Evolutionary conservation across 2,329 filamentous ascomycete species (phyloP), one percentile per base, ranked within the genome.

Genomic region (Ophiostoma montium): DNA sequence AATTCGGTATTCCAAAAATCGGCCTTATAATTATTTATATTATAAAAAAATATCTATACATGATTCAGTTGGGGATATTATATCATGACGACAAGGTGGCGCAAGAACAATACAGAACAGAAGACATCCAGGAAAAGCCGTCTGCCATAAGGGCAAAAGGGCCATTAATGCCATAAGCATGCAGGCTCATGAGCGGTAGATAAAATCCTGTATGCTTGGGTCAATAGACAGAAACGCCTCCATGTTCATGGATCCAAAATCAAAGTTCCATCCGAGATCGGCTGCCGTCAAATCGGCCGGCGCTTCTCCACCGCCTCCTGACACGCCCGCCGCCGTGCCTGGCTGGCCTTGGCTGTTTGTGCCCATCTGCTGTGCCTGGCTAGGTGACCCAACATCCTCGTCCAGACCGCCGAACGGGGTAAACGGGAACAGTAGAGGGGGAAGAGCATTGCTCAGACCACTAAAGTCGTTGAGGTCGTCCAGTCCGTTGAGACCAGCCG

Each of bases 231-330:
- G 23, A 11, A 55, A 54, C 3, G 52, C 49, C 31, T 55, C 54
- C 52, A 55, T 54, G 42, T 54, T 52, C 54, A 55, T 55, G 3
- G 54, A 51, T 3, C 46, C 49, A 46, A 55, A 55, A 13, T 55
- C 54, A 50, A 55, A 54, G 35, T 52, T 50, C 50, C 52, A 55
- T 10, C 54, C 54, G 2, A 55, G 46, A 12, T 55, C 54, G 5
- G 54, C 54, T 3, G 50, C 47, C 11, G 52, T 54, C 21, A 55
- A 32, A n/a, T 55, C 54, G 2, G 43, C 36, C 15, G 50, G 49
- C 6, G 44, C 52, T 2, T 52, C 52, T 4, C n/a, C 36, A 13
- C 13, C 19, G 35, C 42, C 30, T 12, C 21, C 15, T 13, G 19
- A 23, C 4, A 13, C 19, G 11, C 38, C 38, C 12, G 38, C 21